phyloP scores from a whole-genome alignment of 2,329 filamentous ascomycete species.

The Trichophyton benhamiae region DNA sequence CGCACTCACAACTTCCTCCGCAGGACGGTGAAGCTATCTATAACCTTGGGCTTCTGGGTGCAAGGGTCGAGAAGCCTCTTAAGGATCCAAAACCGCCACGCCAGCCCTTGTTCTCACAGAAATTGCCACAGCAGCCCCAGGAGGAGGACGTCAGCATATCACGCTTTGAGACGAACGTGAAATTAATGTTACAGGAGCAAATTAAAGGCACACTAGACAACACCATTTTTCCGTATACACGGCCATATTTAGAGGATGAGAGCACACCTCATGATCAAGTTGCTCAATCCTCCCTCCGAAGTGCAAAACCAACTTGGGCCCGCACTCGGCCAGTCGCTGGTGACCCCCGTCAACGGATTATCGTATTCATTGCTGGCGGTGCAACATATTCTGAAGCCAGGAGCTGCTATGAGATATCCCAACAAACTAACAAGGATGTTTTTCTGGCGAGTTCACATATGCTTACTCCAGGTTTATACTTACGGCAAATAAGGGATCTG shows the following conservation, averaged over 20 bases:
- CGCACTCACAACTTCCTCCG: constrained; percentile 66
- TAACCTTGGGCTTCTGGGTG: constrained; percentile 71
- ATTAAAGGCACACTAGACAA: constrained; percentile 56
- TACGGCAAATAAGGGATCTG: constrained; percentile 71
- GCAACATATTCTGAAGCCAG: constrained; percentile 87
- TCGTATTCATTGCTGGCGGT: constrained; percentile 90
- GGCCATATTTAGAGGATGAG: constrained; percentile 47
- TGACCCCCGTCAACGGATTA: constrained; percentile 79
- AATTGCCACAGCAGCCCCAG: constrained; percentile 42
- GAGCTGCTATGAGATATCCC: constrained; percentile 74
- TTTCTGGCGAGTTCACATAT: constrained; percentile 86
- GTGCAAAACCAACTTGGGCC: constrained; percentile 91
- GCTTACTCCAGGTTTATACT: constrained; percentile 70
- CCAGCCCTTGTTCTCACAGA: constrained; percentile 59
- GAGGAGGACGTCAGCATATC: constrained; percentile 67
- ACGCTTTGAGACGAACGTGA: constrained; percentile 69
- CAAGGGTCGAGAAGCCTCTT: constrained; percentile 55
- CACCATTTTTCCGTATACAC: constrained; percentile 57
- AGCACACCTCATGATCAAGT: constrained; percentile 38
- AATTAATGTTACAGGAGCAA: constrained; percentile 68
- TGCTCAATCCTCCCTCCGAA: constrained; percentile 64
- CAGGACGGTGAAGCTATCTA: constrained; percentile 59
- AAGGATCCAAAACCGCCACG: constrained; percentile 62
- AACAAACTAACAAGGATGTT: constrained; percentile 63
- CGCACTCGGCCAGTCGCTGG: constrained; percentile 59